Evolutionary conservation across 2,329 filamentous ascomycete genomes (phyloP), one percentile per base, ranked within the genome.

Genomic region (Cladosporium sp.): DNA sequence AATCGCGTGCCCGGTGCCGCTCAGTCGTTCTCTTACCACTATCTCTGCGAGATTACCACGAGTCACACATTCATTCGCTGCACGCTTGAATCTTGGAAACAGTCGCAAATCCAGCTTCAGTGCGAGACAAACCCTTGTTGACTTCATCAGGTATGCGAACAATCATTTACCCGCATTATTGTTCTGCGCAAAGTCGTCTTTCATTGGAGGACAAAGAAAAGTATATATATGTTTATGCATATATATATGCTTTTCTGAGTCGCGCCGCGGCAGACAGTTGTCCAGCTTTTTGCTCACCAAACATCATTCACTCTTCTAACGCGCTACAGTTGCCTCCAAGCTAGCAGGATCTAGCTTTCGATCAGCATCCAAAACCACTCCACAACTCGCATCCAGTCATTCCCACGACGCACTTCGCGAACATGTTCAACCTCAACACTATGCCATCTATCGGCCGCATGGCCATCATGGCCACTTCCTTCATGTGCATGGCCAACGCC

Each of bases 401-500:
- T 64, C 36, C 66, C 28, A 67, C 41, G 7, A 41, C 28, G 21
- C n/a, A 32, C 44, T 26, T 30, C 57, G 47, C 67, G 32, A 67
- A 60, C 26, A 68, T 60, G 63, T 26, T 59, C 67, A 54, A 71
- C 64, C 64, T 64, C 64, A 78, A 74, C 72, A 85, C 78, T 73
- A 79, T 80, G 77, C 80, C 82, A 80, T 73, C 68, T 21, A 49
- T 86, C 68, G 77, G 86, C 74, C 81, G 82, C 71, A 71, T 85
- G 67, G 84, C 75, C 41, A 81, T 83, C 71, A 71, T 85, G 67
- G 84, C 75, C 38, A 69, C 87, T 41, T 76, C 82, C 52, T 77
- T 93, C 74, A 83, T 85, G 71, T 80, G 87, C 68, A 71, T 86
- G 64, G 86, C 84, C 72, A 85, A 86, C 59, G 92, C 90, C 52